A percentile compares a stretch with the other conserved stretches of the same genome.
Conservation (phyloP, 306 rosid genomes). For the Fagus crenata region DNA sequence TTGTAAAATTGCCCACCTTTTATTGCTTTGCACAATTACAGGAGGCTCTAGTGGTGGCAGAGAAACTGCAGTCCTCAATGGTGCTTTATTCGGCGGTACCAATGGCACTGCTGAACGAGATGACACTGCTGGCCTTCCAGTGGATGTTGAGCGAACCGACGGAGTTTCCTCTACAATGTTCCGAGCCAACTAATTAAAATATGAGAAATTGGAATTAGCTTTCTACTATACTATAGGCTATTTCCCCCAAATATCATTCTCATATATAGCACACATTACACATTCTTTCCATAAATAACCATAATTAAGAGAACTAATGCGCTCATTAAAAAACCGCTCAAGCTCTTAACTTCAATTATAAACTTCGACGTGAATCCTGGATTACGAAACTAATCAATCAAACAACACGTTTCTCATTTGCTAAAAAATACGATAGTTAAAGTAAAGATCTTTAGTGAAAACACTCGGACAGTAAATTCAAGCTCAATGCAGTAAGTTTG, state of each 20-base stretch:
- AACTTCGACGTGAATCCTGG: no score
- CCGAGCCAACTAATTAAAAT: constrained; percentile 55
- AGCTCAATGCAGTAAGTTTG: background rate
- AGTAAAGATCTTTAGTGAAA: background rate
- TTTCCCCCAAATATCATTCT: background rate
- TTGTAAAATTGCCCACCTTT: constrained; percentile 41
- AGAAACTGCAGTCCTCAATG: constrained; percentile 55
- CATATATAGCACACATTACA: background rate
- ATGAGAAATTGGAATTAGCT: constrained; percentile 30
- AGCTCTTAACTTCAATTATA: background rate
- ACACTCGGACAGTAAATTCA: background rate
- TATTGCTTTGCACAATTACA: constrained; percentile 45
- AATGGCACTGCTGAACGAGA: constrained; percentile 44
- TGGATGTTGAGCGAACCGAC: constrained; percentile 47
- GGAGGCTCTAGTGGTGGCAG: constrained; percentile 60
- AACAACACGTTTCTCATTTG: constrained; percentile 6
- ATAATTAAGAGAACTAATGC: background rate
- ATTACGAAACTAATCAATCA: background rate
- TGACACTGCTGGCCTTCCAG: constrained; percentile 49
- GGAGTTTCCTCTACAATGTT: constrained; percentile 48
- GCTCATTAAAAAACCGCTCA: background rate
- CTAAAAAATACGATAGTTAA: background rate
- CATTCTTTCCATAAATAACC: background rate
- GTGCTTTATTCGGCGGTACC: constrained; percentile 45
- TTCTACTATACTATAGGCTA: background rate